phyloP scores from a whole-genome alignment of 768 basidiomycete genomes.

The Termitomyces sp. region DNA sequence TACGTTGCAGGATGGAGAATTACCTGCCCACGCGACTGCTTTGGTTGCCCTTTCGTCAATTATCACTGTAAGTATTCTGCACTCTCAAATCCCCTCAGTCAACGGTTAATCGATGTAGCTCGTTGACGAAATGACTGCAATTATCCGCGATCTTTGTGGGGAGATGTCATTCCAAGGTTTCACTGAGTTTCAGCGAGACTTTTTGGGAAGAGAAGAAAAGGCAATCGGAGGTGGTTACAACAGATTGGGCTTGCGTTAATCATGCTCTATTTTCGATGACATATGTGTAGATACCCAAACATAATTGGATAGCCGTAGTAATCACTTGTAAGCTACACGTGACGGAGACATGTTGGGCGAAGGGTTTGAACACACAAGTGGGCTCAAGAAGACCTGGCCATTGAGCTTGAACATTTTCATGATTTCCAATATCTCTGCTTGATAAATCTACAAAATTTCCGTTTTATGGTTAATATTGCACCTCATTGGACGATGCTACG shows the following conservation, averaged over 20 bases:
- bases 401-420: not conserved
- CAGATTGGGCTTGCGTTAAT: constrained; percentile 5
- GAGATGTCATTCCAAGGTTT: constrained; percentile 35
- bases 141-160: constrained; percentile 35
- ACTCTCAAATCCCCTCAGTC: not conserved
- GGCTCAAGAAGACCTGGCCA: not conserved
- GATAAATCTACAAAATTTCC: not conserved
- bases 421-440: not conserved
- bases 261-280: not conserved
- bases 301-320: not conserved
- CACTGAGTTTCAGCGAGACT: constrained; percentile 29
- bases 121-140: constrained; percentile 33
- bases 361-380: not conserved
- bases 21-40: constrained; percentile 39
- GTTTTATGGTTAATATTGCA: not conserved
- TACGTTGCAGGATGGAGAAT: constrained; percentile 28
- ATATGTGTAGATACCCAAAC: not conserved
- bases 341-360: constrained; percentile 3
- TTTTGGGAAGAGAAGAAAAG: constrained; percentile 31
- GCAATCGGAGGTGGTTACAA: constrained; percentile 21
- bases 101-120: constrained; percentile 18
- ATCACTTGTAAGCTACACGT: not conserved
- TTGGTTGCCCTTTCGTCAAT: constrained; percentile 34
- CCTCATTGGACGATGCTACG: no score
- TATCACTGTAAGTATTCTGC: constrained; percentile 24